Conservation (phyloP, 768 basidiomycete genomes). For the Lentinus tigrinus region DNA sequence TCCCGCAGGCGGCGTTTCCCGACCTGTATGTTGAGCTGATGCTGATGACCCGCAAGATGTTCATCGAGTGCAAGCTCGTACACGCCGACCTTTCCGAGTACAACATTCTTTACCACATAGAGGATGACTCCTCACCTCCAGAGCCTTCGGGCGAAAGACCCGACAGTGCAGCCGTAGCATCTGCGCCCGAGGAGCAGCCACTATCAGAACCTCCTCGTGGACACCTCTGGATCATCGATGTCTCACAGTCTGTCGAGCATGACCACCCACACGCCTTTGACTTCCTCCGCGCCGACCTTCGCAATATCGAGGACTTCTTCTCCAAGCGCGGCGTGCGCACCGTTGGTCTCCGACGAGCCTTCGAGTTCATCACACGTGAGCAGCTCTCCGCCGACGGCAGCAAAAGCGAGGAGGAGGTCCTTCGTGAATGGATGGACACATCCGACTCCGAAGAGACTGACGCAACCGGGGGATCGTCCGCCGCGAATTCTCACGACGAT, state of each 20-base stretch:
- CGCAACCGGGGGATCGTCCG: neutral
- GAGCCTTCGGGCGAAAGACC: neutral
- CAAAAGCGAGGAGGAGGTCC: slow-evolving; percentile 24
- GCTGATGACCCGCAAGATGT: slow-evolving; percentile 79
- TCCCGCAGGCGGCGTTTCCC: slow-evolving; percentile 49
- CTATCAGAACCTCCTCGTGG: slow-evolving; percentile 22
- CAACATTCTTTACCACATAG: slow-evolving; percentile 86
- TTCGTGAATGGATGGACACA: slow-evolving; percentile 52
- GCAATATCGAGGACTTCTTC: slow-evolving; percentile 94
- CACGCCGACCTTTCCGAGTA: slow-evolving; percentile 99
- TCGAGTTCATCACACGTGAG: slow-evolving; percentile 83
- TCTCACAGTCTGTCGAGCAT: slow-evolving; percentile 97
- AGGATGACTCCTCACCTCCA: slow-evolving; percentile 1
- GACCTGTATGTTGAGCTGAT: slow-evolving; percentile 78
- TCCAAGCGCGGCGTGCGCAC: slow-evolving; percentile 68
- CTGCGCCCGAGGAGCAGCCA: neutral
- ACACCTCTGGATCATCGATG: slow-evolving; percentile 93
- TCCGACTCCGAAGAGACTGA: slow-evolving; percentile 19
- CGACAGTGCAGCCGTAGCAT: neutral
- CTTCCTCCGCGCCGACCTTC: slow-evolving; percentile 89
- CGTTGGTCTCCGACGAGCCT: slow-evolving; percentile 78
- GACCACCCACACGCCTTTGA: slow-evolving; percentile 97
- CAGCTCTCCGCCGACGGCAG: slow-evolving; percentile 35
- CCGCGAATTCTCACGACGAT: slow-evolving; percentile 65
- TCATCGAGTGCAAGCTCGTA: slow-evolving; percentile 87